These are phyloP conservation scores for Rhizopus sp. DNA, from an alignment of 371 early-diverging fungal genomes.

Conservation along the genomic window DNA sequence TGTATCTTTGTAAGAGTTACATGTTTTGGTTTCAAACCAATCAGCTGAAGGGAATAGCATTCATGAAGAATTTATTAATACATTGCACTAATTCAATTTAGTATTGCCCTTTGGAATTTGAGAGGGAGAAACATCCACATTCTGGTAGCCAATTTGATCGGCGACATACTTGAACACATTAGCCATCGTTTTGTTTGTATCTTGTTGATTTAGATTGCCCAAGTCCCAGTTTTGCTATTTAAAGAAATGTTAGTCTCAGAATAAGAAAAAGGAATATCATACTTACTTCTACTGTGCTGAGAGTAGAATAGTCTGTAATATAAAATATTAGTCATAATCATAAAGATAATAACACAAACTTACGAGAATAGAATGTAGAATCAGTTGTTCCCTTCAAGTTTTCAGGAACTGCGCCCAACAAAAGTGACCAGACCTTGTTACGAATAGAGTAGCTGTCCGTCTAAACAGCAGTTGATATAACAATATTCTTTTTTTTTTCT, in stretches of 20 bases:
- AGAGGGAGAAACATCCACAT: conserved; percentile 34
- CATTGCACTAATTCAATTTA: too few relatives aligned
- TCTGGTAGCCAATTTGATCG: conserved; percentile 26
- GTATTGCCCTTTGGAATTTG: conserved; percentile 16
- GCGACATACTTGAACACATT: conserved; percentile 44
- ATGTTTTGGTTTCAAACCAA: too few relatives aligned
- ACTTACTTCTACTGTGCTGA: conserved; percentile 54
- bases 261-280: not conserved
- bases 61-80: too few relatives aligned
- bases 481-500: not conserved
- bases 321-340: not conserved
- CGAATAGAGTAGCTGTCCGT: conserved; percentile 20
- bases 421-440: conserved; percentile 33
- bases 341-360: conserved; percentile 2
- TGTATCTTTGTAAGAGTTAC: too few relatives aligned
- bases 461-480: conserved; percentile 1
- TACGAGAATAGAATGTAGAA: conserved; percentile 54
- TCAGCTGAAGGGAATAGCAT: too few relatives aligned
- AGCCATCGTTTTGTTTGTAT: conserved; percentile 31
- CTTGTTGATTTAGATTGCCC: conserved; percentile 53
- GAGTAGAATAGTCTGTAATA: conserved; percentile 39
- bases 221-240: conserved; percentile 57
- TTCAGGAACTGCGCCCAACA: conserved; percentile 29
- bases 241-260: not conserved
- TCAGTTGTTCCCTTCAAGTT: conserved; percentile 44